A percentile compares a stretch with the other conserved stretches of the same genome.
These are phyloP conservation scores for Chrysopogon serrulatus DNA, from an alignment of 176 grass and related monocot species.

Conservation along the genomic window DNA sequence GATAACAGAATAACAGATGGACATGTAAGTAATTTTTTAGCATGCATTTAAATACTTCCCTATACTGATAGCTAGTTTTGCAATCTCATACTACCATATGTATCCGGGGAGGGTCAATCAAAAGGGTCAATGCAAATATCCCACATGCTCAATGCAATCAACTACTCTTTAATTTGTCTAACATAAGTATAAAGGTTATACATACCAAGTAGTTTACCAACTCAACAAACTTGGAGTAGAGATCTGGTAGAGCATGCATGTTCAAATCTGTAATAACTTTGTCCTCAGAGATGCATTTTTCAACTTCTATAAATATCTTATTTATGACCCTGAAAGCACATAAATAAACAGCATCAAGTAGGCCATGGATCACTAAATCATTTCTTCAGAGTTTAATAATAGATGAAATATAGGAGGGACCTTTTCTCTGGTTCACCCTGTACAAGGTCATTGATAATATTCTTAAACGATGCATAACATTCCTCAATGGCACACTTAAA, in stretches of 20 bases:
- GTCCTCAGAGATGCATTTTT: conserved; percentile 40
- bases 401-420: conserved; percentile 27
- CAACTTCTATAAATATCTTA: conserved; percentile 63
- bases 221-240: conserved; percentile 59
- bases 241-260: conserved; percentile 66
- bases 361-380: conserved; percentile 1
- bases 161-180: background rate
- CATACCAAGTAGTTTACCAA: conserved; percentile 81
- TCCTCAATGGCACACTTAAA: conserved; percentile 80
- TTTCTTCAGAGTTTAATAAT: conserved; percentile 19
- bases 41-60: background rate
- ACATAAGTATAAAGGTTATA: no score
- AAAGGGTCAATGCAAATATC: background rate
- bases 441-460: conserved; percentile 71
- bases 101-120: background rate
- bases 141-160: background rate
- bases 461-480: conserved; percentile 81
- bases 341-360: conserved; percentile 19
- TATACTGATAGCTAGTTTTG: background rate
- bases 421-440: conserved; percentile 58
- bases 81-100: background rate
- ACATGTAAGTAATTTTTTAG: no score
- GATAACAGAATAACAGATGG: background rate
- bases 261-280: conserved; percentile 64
- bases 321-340: conserved; percentile 68